These are phyloP conservation scores for Lactarius sp. DNA, from an alignment of 768 basidiomycete genomes.

Conservation along the genomic window DNA sequence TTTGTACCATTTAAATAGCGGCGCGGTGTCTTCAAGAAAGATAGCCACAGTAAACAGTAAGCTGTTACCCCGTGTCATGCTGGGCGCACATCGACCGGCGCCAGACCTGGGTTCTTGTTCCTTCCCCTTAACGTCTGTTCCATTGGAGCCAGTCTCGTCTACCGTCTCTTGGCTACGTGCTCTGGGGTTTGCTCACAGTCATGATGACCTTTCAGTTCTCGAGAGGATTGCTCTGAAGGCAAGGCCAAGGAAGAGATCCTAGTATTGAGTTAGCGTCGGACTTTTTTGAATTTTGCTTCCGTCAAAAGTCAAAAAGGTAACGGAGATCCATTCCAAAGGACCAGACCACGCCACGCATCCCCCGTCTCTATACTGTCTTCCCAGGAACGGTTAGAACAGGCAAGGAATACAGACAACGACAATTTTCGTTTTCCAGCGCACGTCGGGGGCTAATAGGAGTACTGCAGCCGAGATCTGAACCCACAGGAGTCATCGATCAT, in stretches of 20 bases:
- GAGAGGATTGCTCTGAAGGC: neutral
- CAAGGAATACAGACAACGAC: neutral
- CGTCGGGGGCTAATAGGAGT: neutral
- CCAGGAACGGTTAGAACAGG: neutral
- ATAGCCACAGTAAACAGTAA: neutral
- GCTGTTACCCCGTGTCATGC: neutral
- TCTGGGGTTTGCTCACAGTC: neutral
- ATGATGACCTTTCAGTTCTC: neutral
- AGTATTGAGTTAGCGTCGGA: neutral
- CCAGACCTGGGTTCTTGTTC: slow-evolving; percentile 5
- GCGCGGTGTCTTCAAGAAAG: slow-evolving; percentile 17
- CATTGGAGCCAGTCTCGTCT: neutral
- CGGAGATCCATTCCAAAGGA: slow-evolving; percentile 16
- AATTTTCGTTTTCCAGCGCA: neutral
- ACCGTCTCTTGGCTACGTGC: neutral
- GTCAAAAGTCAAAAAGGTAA: slow-evolving; percentile 15
- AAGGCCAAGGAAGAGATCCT: neutral
- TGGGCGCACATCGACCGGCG: slow-evolving; percentile 6
- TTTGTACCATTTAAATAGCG: slow-evolving; percentile 16
- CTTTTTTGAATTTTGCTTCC: slow-evolving; percentile 12
- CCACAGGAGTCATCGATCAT: neutral
- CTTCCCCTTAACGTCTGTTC: neutral
- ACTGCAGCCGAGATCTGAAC: neutral
- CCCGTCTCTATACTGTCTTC: neutral
- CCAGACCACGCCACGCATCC: neutral